A percentile compares a stretch with the other conserved stretches of the same genome.
Conservation (phyloP, 2,329 filamentous ascomycete species). For the Neofusicoccum kwambonambiense region DNA sequence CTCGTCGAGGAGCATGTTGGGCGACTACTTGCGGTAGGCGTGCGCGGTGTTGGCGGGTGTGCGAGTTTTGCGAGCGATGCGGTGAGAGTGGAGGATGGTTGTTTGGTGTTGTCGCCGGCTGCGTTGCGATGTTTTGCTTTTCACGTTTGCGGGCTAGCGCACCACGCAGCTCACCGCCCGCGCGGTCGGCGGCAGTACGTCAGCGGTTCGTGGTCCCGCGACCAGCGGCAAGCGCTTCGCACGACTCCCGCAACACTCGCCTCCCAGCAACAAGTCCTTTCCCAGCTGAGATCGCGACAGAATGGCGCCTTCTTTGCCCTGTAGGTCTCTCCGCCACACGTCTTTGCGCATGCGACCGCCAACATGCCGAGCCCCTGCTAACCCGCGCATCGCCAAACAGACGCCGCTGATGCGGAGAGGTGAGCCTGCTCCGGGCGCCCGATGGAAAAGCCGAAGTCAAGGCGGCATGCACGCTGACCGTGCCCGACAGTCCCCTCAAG, state of each 20-base stretch:
- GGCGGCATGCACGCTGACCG: background rate
- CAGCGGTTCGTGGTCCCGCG: background rate
- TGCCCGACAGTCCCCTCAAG: slow-evolving; percentile 70
- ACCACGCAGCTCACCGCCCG: background rate
- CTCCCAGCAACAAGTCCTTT: background rate
- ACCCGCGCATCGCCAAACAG: slow-evolving; percentile 49
- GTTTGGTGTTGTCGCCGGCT: background rate
- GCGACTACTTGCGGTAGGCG: slow-evolving; percentile 4
- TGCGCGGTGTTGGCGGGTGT: background rate
- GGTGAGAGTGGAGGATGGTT: background rate
- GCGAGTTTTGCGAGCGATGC: background rate
- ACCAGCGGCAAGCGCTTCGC: background rate
- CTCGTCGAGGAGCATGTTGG: slow-evolving; percentile 89
- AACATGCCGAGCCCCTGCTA: background rate
- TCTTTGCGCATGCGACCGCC: too few species aligned
- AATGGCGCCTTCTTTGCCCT: slow-evolving; percentile 15
- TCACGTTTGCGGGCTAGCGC: slow-evolving; percentile 13
- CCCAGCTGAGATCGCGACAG: background rate
- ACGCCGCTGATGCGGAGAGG: slow-evolving; percentile 97
- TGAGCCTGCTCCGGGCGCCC: slow-evolving; percentile 41
- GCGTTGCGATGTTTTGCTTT: slow-evolving; percentile 11
- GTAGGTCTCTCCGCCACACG: background rate
- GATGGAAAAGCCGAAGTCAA: background rate
- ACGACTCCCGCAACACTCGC: background rate
- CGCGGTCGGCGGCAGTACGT: slow-evolving; percentile 11